Evolutionary conservation across 495 filamentous ascomycete species (phyloP).

Genomic region (Cercophora samala): DNA sequence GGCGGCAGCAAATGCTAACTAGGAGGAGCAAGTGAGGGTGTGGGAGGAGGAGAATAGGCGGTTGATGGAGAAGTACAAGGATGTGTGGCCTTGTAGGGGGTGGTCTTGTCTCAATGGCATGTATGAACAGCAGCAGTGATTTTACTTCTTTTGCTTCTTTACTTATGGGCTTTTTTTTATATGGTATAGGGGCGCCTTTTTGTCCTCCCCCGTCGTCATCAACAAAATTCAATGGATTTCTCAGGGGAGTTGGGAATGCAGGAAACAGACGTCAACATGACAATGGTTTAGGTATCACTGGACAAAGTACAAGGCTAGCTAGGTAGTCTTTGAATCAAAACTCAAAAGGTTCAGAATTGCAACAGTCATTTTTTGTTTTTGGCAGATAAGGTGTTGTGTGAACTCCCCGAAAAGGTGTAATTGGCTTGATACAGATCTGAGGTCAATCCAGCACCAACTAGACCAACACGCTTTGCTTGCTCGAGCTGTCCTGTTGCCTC

Average conservation of each 20-base stretch:
- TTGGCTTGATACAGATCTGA: too few relatives aligned
- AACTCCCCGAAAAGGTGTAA: too few relatives aligned
- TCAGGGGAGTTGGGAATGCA: slow-evolving; percentile 1
- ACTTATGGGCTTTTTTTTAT: too few relatives aligned
- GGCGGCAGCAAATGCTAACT: not conserved
- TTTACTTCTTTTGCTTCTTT: not conserved
- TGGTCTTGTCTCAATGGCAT: not conserved
- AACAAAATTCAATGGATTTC: not conserved
- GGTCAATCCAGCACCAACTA: not conserved
- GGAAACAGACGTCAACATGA: not conserved
- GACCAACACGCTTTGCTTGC: not conserved
- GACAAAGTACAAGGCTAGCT: not conserved
- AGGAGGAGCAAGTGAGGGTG: not conserved
- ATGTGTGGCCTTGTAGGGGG: not conserved
- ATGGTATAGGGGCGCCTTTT: too few relatives aligned
- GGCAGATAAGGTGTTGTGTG: too few relatives aligned
- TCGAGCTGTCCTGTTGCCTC: not conserved
- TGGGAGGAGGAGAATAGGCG: not conserved
- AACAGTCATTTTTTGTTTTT: too few relatives aligned
- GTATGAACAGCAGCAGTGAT: not conserved
- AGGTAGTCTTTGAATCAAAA: not conserved
- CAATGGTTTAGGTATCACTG: not conserved
- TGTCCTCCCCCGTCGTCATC: too few relatives aligned
- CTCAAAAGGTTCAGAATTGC: not conserved
- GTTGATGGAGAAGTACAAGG: not conserved